Percentiles rank a stretch among this genome's conserved stretches.
phyloP scores from a whole-genome alignment of 495 filamentous ascomycete species.

The Penicillium herquei region DNA sequence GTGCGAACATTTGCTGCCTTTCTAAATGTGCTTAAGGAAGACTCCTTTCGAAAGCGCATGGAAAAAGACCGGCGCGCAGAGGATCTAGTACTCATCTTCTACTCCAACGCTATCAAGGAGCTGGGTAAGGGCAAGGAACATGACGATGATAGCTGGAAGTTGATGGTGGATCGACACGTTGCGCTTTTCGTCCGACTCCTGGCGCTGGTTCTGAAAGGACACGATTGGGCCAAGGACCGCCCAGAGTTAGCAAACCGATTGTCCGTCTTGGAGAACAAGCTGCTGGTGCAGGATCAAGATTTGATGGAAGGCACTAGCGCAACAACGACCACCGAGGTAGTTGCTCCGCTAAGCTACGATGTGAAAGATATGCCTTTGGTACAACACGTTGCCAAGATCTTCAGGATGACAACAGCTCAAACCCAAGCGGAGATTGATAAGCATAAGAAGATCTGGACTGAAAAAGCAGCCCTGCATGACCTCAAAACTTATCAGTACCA shows the following conservation, averaged over 20 bases:
- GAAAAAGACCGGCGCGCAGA: slow-evolving; percentile 94
- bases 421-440: slow-evolving; percentile 84
- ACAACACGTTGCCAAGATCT: slow-evolving; percentile 78
- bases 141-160: slow-evolving; percentile 89
- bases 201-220: slow-evolving; percentile 71
- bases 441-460: slow-evolving; percentile 80
- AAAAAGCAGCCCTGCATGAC: slow-evolving; percentile 84
- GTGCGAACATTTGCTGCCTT: slow-evolving; percentile 81
- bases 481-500: slow-evolving; percentile 90
- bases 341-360: slow-evolving; percentile 80
- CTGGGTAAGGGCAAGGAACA: slow-evolving; percentile 72
- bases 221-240: slow-evolving; percentile 75
- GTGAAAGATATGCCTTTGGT: slow-evolving; percentile 97
- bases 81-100: slow-evolving; percentile 84
- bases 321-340: slow-evolving; percentile 66
- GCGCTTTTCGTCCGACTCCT: slow-evolving; percentile 92
- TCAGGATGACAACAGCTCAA: slow-evolving; percentile 69
- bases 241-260: slow-evolving; percentile 79
- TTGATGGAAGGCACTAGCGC: slow-evolving; percentile 59
- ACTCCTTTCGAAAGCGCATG: slow-evolving; percentile 70
- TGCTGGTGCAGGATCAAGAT: slow-evolving; percentile 93
- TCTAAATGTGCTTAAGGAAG: slow-evolving; percentile 72
- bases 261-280: slow-evolving; percentile 82
- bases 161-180: slow-evolving; percentile 90
- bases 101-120: slow-evolving; percentile 88